Percentiles rank a stretch among this genome's conserved stretches.
Conservation (phyloP, 1,139 yeast genomes). For the Blastobotrys malaysiensis region DNA sequence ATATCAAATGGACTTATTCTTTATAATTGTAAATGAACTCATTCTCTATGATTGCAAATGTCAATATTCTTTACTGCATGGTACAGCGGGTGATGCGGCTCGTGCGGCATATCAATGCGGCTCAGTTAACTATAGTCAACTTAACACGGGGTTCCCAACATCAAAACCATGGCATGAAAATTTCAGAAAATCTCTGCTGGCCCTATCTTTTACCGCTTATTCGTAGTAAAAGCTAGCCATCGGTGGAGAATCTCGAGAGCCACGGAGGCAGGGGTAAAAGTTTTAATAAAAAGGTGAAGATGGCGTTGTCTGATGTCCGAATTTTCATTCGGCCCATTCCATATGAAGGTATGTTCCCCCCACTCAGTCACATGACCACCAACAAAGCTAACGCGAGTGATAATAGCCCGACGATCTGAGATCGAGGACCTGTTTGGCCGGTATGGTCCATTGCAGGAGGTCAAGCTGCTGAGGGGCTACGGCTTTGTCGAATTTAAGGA, state of each 20-base stretch:
- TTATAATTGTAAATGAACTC: too few species aligned
- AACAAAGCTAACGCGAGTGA: neutral
- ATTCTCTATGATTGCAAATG: too few species aligned
- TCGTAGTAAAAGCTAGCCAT: neutral
- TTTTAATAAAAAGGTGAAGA: neutral
- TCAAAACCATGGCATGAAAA: neutral
- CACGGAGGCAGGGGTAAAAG: neutral
- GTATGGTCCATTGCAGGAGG: constrained; percentile 63
- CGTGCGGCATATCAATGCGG: neutral
- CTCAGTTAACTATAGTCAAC: neutral
- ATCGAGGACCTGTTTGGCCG: constrained; percentile 55
- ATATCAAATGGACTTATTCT: too few species aligned
- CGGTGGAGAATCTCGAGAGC: neutral
- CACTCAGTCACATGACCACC: neutral
- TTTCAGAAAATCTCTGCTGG: neutral
- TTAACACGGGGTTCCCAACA: neutral
- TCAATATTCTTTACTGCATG: too few species aligned
- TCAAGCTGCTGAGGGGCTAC: constrained; percentile 71
- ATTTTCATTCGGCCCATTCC: constrained; percentile 19
- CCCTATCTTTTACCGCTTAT: neutral
- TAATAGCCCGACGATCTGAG: constrained; percentile 54
- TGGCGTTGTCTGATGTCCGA: constrained; percentile 14
- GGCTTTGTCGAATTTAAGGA: constrained; percentile 68
- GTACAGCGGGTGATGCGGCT: neutral
- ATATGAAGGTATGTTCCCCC: constrained; percentile 13